Conservation (phyloP, 768 basidiomycete genomes). For the Rossbeevera mucosa region DNA sequence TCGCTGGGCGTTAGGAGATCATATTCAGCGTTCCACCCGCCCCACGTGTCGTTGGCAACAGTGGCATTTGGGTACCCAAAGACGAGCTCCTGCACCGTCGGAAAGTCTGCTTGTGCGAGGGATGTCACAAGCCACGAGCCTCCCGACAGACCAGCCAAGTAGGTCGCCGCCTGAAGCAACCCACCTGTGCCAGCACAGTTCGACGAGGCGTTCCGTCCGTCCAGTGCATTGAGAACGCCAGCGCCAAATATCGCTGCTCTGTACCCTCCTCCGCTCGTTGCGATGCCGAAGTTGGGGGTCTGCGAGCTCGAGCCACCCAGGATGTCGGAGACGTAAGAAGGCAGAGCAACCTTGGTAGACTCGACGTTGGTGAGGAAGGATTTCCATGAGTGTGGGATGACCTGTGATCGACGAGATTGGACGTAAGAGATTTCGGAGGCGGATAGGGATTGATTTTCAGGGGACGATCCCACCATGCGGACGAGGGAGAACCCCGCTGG, state of each 20-base stretch:
- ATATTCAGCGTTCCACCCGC: slow-evolving; percentile 32
- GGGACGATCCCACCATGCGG: slow-evolving; percentile 22
- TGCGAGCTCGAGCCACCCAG: slow-evolving; percentile 15
- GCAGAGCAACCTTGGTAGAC: slow-evolving; percentile 26
- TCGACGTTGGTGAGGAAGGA: slow-evolving; percentile 37
- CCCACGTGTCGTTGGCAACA: slow-evolving; percentile 22
- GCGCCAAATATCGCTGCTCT: slow-evolving; percentile 53
- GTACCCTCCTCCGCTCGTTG: slow-evolving; percentile 53
- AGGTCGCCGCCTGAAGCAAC: slow-evolving; percentile 50
- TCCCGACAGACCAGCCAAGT: slow-evolving; percentile 50
- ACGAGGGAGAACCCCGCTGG: slow-evolving; percentile 25
- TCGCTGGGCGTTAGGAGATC: slow-evolving; percentile 18
- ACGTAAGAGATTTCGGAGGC: slow-evolving; percentile 36
- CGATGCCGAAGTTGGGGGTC: slow-evolving; percentile 42
- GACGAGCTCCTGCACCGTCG: slow-evolving; percentile 35
- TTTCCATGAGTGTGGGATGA: slow-evolving; percentile 38
- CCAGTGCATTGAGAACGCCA: slow-evolving; percentile 47
- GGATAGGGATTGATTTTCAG: slow-evolving; percentile 32
- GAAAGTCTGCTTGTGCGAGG: slow-evolving; percentile 39
- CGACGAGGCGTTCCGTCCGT: slow-evolving; percentile 45
- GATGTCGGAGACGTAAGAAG: slow-evolving; percentile 34
- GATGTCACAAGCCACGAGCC: slow-evolving; percentile 39
- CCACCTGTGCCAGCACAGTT: slow-evolving; percentile 43
- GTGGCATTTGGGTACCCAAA: slow-evolving; percentile 27
- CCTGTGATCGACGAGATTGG: slow-evolving; percentile 27